Percentiles rank a stretch among this genome's conserved stretches.
Evolutionary conservation across 345 rosid genomes (phyloP).

Genomic region (Isatis tinctoria): DNA sequence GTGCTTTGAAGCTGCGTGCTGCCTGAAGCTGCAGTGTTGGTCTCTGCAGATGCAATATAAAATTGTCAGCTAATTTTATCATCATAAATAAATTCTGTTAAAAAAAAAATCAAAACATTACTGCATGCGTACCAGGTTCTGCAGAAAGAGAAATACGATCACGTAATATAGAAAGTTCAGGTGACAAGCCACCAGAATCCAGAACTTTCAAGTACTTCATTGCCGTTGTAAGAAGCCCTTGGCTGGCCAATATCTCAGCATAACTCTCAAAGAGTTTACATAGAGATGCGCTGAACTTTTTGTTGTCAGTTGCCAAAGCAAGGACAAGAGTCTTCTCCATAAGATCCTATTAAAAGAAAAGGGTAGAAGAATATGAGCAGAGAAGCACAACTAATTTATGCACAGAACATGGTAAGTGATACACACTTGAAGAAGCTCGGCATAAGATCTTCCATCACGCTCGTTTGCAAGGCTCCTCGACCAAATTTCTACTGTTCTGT

Average conservation of each 20-base stretch:
- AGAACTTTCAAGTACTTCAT: slow-evolving; percentile 92
- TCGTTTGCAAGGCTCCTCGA: slow-evolving; percentile 70
- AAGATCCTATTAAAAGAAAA: slow-evolving; percentile 63
- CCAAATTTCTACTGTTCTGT: slow-evolving; percentile 99
- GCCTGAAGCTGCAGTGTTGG: slow-evolving; percentile 33
- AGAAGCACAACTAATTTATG: slow-evolving; percentile 2
- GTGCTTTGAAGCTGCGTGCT: slow-evolving; percentile 38
- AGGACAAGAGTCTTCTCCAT: slow-evolving; percentile 99
- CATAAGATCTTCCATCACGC: slow-evolving; percentile 65
- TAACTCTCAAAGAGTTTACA: slow-evolving; percentile 97
- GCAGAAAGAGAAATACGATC: slow-evolving; percentile 71
- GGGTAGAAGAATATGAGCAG: slow-evolving; percentile 5
- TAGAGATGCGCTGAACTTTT: slow-evolving; percentile 79
- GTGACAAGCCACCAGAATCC: slow-evolving; percentile 80
- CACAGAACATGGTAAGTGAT: slow-evolving; percentile 20
- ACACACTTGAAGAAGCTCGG: slow-evolving; percentile 91
- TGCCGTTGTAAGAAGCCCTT: slow-evolving; percentile 76
- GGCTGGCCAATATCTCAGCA: slow-evolving; percentile 97
- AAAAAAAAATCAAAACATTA: not conserved
- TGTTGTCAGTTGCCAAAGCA: slow-evolving; percentile 93
- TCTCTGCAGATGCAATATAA: slow-evolving; percentile 52
- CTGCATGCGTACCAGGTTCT: slow-evolving; percentile 57
- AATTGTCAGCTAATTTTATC: not conserved
- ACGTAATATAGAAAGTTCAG: slow-evolving; percentile 78
- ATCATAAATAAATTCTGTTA: not conserved